Conservation (phyloP, 1,139 yeast genomes). For the Yamadazyma trypodendri region DNA sequence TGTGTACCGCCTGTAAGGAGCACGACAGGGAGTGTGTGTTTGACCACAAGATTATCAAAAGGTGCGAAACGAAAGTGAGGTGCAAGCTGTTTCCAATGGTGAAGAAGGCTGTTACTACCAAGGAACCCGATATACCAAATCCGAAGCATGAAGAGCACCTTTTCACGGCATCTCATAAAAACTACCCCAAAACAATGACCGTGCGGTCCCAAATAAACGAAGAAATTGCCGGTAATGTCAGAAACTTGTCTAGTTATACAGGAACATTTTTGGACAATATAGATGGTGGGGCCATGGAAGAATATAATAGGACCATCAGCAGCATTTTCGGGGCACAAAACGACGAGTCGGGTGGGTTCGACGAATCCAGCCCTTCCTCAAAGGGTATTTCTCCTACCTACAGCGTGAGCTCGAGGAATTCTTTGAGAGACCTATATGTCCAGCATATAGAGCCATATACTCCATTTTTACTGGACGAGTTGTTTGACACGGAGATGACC, state of each 20-base stretch:
- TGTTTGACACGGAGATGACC: conserved; percentile 14
- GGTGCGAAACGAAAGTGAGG: background rate
- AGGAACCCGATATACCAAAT: background rate
- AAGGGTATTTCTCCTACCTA: background rate
- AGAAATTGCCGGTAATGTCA: conserved; percentile 9
- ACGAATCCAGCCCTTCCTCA: background rate
- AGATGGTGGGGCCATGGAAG: conserved; percentile 13
- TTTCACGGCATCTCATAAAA: conserved; percentile 1
- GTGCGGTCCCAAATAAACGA: conserved; percentile 5
- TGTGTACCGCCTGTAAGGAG: conserved; percentile 19
- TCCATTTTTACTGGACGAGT: conserved; percentile 17
- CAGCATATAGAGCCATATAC: conserved; percentile 20
- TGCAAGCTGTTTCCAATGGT: background rate
- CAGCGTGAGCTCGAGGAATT: conserved; percentile 2
- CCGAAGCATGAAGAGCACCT: background rate
- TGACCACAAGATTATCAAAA: conserved; percentile 17
- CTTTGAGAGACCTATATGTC: conserved; percentile 12
- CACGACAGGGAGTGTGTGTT: conserved; percentile 18
- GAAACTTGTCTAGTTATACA: conserved; percentile 14
- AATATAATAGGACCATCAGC: conserved; percentile 9
- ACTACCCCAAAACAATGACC: background rate
- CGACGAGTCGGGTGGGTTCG: background rate
- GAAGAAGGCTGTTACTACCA: too few relatives aligned
- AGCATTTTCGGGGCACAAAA: background rate
- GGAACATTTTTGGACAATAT: conserved; percentile 19